Conservation (phyloP, 164 flowering plant genomes). For the Nymphaea colorata region DNA sequence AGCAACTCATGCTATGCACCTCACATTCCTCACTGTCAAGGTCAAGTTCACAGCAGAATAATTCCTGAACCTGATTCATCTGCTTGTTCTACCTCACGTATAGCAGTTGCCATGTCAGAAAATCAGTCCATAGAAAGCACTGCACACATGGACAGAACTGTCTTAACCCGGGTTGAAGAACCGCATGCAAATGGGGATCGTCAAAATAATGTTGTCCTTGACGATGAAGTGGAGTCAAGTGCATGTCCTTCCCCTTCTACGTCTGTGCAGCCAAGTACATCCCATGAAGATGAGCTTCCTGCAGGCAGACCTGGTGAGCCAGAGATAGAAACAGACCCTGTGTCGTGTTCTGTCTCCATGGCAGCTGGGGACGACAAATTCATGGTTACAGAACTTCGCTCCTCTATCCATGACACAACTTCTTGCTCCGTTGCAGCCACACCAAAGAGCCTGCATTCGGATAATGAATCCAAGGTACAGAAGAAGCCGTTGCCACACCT, state of each 20-base stretch:
- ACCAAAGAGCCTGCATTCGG: constrained; percentile 3
- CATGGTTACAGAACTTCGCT: constrained; percentile 49
- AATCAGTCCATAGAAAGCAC: constrained; percentile 9
- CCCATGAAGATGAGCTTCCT: too few relatives aligned
- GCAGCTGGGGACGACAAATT: constrained; percentile 56
- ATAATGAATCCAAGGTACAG: constrained; percentile 8
- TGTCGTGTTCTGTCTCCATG: constrained; percentile 7
- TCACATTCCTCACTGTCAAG: not conserved
- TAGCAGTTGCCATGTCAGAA: constrained; percentile 16
- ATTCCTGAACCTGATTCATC: constrained; percentile 18
- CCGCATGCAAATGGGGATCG: constrained; percentile 16
- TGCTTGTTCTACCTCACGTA: constrained; percentile 15
- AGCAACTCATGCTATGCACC: not conserved
- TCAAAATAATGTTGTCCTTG: constrained; percentile 12
- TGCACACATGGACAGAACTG: constrained; percentile 10
- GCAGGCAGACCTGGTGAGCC: not conserved
- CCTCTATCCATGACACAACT: constrained; percentile 27
- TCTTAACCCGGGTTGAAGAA: not conserved
- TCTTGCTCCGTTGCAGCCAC: constrained; percentile 9
- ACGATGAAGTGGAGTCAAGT: constrained; percentile 17
- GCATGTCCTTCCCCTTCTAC: too few relatives aligned
- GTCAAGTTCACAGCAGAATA: not conserved
- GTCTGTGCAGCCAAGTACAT: too few relatives aligned
- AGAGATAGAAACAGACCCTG: not conserved
- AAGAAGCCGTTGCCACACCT: constrained; percentile 32